These are phyloP conservation scores for Zygosaccharomyces sapae DNA, from an alignment of 1,139 yeast species.

Conservation along the genomic window DNA sequence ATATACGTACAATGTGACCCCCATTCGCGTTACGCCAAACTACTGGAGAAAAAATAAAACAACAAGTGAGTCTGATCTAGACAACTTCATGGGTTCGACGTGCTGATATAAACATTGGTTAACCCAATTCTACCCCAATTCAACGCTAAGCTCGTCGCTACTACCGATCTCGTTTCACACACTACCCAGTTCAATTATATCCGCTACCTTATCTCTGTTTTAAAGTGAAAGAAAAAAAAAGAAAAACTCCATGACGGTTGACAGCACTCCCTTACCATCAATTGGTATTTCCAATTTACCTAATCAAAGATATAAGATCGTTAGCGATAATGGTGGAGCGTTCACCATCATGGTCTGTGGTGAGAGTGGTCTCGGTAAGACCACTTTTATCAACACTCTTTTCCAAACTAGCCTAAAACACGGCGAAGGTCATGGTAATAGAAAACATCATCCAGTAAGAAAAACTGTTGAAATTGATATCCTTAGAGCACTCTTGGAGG, in stretches of 20 bases:
- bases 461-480: conserved; percentile 91
- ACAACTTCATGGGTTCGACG: background rate
- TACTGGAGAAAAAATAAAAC: background rate
- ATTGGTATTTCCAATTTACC: conserved; percentile 89
- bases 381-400: conserved; percentile 89
- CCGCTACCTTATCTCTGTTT: too few species aligned
- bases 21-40: conserved; percentile 1
- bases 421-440: conserved; percentile 25
- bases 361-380: conserved; percentile 90
- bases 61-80: background rate
- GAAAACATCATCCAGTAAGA: conserved; percentile 51
- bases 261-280: conserved; percentile 14
- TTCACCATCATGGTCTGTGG: conserved; percentile 95
- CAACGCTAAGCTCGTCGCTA: too few species aligned
- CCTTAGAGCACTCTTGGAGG: conserved; percentile 87
- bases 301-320: conserved; percentile 89
- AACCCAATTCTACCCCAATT: too few species aligned
- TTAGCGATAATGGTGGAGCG: conserved; percentile 81
- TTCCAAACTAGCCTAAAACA: conserved; percentile 57
- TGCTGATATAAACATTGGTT: background rate
- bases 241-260: conserved; percentile 14
- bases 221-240: too few species aligned
- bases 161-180: too few species aligned
- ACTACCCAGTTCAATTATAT: background rate
- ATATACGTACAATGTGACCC: background rate